These are phyloP conservation scores for Cytospora chrysosperma DNA, from an alignment of 2,329 filamentous ascomycete species.

Conservation along the genomic window DNA sequence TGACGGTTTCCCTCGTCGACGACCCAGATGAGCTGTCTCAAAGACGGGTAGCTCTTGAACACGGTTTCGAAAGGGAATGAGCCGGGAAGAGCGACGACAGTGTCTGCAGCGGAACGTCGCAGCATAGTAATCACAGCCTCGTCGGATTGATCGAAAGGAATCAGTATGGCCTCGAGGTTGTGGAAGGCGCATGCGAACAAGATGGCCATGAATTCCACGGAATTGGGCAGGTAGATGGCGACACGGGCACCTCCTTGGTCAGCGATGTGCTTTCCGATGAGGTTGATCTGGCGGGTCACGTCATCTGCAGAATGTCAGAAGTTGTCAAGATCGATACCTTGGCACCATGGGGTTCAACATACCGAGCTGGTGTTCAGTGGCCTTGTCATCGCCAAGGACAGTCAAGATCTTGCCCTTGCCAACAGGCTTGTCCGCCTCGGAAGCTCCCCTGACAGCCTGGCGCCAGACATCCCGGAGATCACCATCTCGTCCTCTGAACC, in stretches of 20 bases:
- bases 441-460: slow-evolving; percentile 62
- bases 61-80: slow-evolving; percentile 79
- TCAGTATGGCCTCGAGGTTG: slow-evolving; percentile 76
- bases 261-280: slow-evolving; percentile 75
- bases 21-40: slow-evolving; percentile 86
- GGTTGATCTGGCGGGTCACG: slow-evolving; percentile 80
- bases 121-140: slow-evolving; percentile 71
- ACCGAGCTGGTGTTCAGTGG: slow-evolving; percentile 70
- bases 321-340: neutral
- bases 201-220: slow-evolving; percentile 77
- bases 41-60: slow-evolving; percentile 63
- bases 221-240: slow-evolving; percentile 90
- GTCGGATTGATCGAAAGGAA: slow-evolving; percentile 78
- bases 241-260: slow-evolving; percentile 73
- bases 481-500: slow-evolving; percentile 79
- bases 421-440: slow-evolving; percentile 60
- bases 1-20: slow-evolving; percentile 87
- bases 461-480: slow-evolving; percentile 92
- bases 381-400: slow-evolving; percentile 71
- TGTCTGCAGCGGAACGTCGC: slow-evolving; percentile 71
- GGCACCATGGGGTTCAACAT: slow-evolving; percentile 26
- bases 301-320: slow-evolving; percentile 50
- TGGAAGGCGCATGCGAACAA: slow-evolving; percentile 92
- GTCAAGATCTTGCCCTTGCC: slow-evolving; percentile 73
- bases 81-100: slow-evolving; percentile 80